These are phyloP conservation scores for Aspergillus neoniger DNA, from an alignment of 2,329 filamentous ascomycete species.

Conservation along the genomic window DNA sequence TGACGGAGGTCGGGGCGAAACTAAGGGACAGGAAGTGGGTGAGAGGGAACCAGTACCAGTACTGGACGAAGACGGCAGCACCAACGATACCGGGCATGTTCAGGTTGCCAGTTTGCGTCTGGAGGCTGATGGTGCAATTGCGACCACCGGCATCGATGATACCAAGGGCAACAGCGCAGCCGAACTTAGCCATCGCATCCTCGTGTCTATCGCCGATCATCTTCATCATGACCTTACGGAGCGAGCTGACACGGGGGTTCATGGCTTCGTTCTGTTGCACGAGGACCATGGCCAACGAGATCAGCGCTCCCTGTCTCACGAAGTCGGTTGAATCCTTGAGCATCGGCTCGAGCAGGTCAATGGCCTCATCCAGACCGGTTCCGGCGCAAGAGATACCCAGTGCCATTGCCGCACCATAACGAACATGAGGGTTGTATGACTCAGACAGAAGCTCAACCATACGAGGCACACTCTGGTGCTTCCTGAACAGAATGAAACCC, in stretches of 20 bases:
- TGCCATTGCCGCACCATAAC: slow-evolving; percentile 97
- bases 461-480: slow-evolving; percentile 92
- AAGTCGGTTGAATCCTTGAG: slow-evolving; percentile 99
- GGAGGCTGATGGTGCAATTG: slow-evolving; percentile 96
- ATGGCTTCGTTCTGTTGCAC: slow-evolving; percentile 99
- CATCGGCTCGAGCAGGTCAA: slow-evolving; percentile 97
- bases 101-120: slow-evolving; percentile 96
- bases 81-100: slow-evolving; percentile 99
- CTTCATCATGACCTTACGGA: slow-evolving; percentile 92
- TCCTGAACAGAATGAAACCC: slow-evolving; percentile 97
- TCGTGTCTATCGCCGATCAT: slow-evolving; percentile 93
- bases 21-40: slow-evolving; percentile 95
- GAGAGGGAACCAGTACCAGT: slow-evolving; percentile 99
- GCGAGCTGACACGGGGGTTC: slow-evolving; percentile 91
- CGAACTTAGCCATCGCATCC: slow-evolving; percentile 99
- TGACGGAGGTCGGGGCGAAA: slow-evolving; percentile 95
- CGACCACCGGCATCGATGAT: slow-evolving; percentile 98
- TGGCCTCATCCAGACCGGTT: slow-evolving; percentile 92
- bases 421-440: slow-evolving; percentile 97
- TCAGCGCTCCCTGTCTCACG: slow-evolving; percentile 92
- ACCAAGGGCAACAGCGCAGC: slow-evolving; percentile 86
- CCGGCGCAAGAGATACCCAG: slow-evolving; percentile 97
- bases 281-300: slow-evolving; percentile 95
- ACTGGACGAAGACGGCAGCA: slow-evolving; percentile 97
- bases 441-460: slow-evolving; percentile 99